phyloP scores from a whole-genome alignment of 1,139 yeast genomes.

The Pichia sp. region DNA sequence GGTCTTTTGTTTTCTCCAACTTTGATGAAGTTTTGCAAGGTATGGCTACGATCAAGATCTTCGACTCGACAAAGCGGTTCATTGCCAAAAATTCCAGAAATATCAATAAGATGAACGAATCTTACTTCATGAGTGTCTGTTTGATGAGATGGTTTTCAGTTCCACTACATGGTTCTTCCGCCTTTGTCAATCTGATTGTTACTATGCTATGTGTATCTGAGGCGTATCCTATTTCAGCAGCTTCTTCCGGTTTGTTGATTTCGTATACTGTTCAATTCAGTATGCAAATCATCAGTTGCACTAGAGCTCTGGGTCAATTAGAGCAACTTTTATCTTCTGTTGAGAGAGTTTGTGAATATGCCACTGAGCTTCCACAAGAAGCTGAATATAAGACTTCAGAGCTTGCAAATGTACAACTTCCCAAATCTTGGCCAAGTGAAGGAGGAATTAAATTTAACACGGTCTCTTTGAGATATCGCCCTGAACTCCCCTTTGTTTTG shows the following conservation, averaged over 20 bases:
- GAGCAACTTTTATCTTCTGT: too few relatives aligned
- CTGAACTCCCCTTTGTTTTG: conserved; percentile 43
- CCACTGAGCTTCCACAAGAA: conserved; percentile 52
- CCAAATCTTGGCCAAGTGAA: conserved; percentile 46
- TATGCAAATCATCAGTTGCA: conserved; percentile 39
- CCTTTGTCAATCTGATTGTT: conserved; percentile 36
- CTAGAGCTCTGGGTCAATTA: too few relatives aligned
- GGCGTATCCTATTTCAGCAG: conserved; percentile 38
- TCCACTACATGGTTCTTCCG: conserved; percentile 38
- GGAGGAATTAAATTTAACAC: conserved; percentile 53
- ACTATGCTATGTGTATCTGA: conserved; percentile 37
- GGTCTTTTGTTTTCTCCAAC: conserved; percentile 56
- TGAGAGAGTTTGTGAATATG: conserved; percentile 35
- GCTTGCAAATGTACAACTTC: conserved; percentile 46
- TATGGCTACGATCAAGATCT: conserved; percentile 47
- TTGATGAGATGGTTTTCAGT: conserved; percentile 55
- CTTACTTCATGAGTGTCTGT: conserved; percentile 48
- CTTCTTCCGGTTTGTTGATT: conserved; percentile 54
- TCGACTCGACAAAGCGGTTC: conserved; percentile 42
- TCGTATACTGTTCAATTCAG: conserved; percentile 41
- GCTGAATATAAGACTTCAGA: conserved; percentile 48
- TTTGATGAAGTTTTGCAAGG: conserved; percentile 57
- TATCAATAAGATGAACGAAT: conserved; percentile 49
- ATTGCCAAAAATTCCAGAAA: conserved; percentile 33
- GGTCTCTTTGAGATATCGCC: conserved; percentile 67